Conservation (phyloP, 495 filamentous ascomycete genomes). For the Tuber indicum region DNA sequence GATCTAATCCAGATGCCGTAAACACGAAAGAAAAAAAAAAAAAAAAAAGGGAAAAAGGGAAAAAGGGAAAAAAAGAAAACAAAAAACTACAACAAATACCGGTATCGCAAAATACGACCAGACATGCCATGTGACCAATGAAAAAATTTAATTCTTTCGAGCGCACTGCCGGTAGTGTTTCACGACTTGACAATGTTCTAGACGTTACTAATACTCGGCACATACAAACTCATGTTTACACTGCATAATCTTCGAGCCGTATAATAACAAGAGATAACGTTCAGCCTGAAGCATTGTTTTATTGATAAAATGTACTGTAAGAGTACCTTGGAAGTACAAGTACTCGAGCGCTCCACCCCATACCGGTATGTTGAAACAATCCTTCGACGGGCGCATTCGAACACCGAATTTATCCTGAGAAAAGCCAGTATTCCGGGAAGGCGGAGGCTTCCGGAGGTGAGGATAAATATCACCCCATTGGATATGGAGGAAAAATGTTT, state of each 20-base stretch:
- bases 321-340: not conserved
- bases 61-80: not conserved
- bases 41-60: not conserved
- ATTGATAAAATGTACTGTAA: not conserved
- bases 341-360: not conserved
- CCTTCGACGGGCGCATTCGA: not conserved
- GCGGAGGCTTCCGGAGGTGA: not conserved
- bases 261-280: not conserved
- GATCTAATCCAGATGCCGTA: slow-evolving; percentile 14
- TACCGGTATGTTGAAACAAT: not conserved
- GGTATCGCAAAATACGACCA: not conserved
- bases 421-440: not conserved
- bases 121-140: slow-evolving; percentile 15
- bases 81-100: not conserved
- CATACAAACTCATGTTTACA: not conserved
- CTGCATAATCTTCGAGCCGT: not conserved
- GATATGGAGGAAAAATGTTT: not conserved
- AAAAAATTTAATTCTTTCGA: not conserved
- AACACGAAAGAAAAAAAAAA: slow-evolving; percentile 10
- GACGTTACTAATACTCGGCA: not conserved
- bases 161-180: not conserved
- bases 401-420: not conserved
- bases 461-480: not conserved
- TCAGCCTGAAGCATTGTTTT: slow-evolving; percentile 1
- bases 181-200: not conserved